Evolutionary conservation across 2,329 filamentous ascomycete species (phyloP).

Genomic region (Trichoderma sp.): DNA sequence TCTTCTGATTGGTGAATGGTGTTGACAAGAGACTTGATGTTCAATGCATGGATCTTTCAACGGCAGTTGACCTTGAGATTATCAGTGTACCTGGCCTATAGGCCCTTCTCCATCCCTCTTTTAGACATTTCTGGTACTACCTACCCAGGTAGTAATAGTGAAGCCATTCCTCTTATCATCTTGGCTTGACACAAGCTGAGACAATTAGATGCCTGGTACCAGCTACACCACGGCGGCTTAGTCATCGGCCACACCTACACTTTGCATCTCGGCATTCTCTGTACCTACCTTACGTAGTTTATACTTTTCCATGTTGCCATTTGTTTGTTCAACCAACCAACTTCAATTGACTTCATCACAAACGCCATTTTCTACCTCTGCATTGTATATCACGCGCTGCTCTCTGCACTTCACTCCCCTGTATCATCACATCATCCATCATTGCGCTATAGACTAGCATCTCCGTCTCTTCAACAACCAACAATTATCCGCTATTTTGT

Average conservation of each 20-base stretch:
- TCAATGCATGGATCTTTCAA: background rate
- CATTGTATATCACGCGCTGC: background rate
- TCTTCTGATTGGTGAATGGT: background rate
- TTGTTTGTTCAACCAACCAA: background rate
- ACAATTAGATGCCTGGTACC: background rate
- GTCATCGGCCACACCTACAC: background rate
- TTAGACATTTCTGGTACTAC: background rate
- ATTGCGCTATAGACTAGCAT: background rate
- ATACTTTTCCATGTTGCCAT: background rate
- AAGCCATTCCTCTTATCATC: background rate
- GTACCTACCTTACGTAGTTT: background rate
- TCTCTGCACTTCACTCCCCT: background rate
- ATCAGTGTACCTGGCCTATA: background rate
- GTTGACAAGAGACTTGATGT: background rate
- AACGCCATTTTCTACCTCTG: background rate
- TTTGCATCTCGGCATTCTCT: background rate
- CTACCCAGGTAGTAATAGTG: background rate
- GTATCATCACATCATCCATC: background rate
- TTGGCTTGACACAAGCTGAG: background rate
- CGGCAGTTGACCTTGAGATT: background rate
- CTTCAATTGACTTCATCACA: background rate
- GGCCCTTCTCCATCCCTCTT: background rate
- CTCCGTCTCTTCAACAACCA: background rate
- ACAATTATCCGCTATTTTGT: background rate
- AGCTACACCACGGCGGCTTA: background rate